Percentiles rank a stretch among this genome's conserved stretches.
Evolutionary conservation across 2,329 filamentous ascomycete genomes (phyloP).

Genomic region (Cyclaneusma minus): DNA sequence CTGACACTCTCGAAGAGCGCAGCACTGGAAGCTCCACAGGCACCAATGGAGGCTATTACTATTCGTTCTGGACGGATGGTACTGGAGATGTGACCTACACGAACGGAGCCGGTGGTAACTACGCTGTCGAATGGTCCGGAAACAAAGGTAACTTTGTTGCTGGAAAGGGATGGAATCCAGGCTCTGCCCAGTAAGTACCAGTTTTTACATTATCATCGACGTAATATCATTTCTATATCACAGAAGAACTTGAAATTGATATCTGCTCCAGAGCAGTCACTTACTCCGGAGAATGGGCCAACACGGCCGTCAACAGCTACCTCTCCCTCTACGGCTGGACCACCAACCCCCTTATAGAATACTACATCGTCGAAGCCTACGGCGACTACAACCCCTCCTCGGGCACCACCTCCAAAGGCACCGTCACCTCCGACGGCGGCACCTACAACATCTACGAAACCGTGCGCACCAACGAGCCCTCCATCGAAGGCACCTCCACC

Average conservation of each 20-base stretch:
- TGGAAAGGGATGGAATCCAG: slow-evolving; percentile 33
- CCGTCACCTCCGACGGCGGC: slow-evolving; percentile 33
- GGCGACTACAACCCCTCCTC: slow-evolving; percentile 31
- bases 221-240: neutral
- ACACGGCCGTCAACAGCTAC: slow-evolving; percentile 28
- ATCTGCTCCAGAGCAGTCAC: slow-evolving; percentile 21
- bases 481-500: slow-evolving; percentile 27
- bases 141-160: slow-evolving; percentile 29
- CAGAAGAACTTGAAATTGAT: neutral
- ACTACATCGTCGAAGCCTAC: slow-evolving; percentile 39
- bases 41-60: slow-evolving; percentile 39
- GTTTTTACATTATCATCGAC: too few species aligned
- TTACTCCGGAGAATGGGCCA: slow-evolving; percentile 25
- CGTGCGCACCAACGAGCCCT: slow-evolving; percentile 17
- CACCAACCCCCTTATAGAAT: slow-evolving; percentile 34
- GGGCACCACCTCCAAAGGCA: slow-evolving; percentile 30
- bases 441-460: slow-evolving; percentile 30
- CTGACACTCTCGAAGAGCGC: slow-evolving; percentile 2
- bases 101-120: slow-evolving; percentile 32
- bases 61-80: slow-evolving; percentile 41
- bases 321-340: slow-evolving; percentile 43
- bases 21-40: slow-evolving; percentile 30
- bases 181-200: slow-evolving; percentile 14
- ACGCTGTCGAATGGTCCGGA: slow-evolving; percentile 30
- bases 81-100: slow-evolving; percentile 32